Evolutionary conservation across 2,329 filamentous ascomycete species (phyloP), one percentile per base, ranked within the genome.

Genomic region (Falciphora oryzae): DNA sequence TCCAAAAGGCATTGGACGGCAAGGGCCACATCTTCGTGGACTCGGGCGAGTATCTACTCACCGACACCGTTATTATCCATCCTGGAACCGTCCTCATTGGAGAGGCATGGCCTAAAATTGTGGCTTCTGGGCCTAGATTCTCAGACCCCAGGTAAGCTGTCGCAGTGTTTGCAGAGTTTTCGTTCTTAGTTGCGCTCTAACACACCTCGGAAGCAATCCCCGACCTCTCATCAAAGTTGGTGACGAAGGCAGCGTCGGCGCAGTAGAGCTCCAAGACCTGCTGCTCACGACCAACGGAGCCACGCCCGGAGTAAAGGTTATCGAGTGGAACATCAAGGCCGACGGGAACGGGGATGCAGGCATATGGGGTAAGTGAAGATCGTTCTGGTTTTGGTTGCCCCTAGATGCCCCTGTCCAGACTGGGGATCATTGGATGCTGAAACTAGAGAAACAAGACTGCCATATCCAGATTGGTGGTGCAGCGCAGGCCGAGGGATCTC

Each of bases 391-490:
- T 5, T 28, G 10, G n/a, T 10, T 6, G 13, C 28, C n/a, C 56
- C 57, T 29, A 18, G 2, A 3, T 58, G 13, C 27, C 53, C 8
- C 57, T 14, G 18, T 44, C 27, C 3, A 16, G 3, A 28, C 25
- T 29, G 22, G 2, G 7, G 2, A 10, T 14, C 10, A 3, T 25
- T n/a, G 8, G 44, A 53, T 25, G n/a, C 44, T 53, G n/a, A 53
- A 22, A 22, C 44, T 53, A 5, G 7, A 25, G 2, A 22, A 53
- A 5, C 57, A 31, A 59, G 58, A 93, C 71, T 84, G 86, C 16
- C 90, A 94, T 75, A 82, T 90, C 74, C 87, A 90, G 69, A 82
- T 93, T 65, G 90, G 89, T 68, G 90, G 90, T n/a, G 85, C 84
- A 28, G 82, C 83, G 2, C 89, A 89, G 56, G 89, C 88, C 22